A percentile compares a stretch with the other conserved stretches of the same genome.
Evolutionary conservation across 345 rosid genomes (phyloP).

Genomic region (Euphorbia lathyris): DNA sequence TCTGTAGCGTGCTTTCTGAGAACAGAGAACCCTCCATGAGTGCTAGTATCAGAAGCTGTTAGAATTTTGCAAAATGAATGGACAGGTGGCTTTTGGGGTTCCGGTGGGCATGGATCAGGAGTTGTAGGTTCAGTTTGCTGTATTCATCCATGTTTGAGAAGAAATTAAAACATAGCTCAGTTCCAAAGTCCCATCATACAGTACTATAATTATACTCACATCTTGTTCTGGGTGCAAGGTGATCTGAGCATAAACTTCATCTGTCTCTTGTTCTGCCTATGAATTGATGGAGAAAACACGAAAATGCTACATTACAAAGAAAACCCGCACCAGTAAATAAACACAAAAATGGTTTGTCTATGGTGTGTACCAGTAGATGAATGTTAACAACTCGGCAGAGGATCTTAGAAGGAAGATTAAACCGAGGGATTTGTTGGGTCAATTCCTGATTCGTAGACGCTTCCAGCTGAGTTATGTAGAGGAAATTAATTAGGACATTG

Average conservation of each 20-base stretch:
- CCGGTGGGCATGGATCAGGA: conserved; percentile 46
- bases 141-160: not conserved
- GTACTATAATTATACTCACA: conserved; percentile 37
- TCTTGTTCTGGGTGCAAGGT: conserved; percentile 62
- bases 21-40: conserved; percentile 96
- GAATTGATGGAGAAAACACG: conserved; percentile 17
- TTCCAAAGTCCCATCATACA: not conserved
- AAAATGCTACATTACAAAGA: not conserved
- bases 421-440: conserved; percentile 66
- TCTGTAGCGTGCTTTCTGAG: conserved; percentile 84
- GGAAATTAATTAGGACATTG: not conserved
- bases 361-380: conserved; percentile 52
- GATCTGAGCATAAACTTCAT: conserved; percentile 93
- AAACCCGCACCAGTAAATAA: not conserved
- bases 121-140: conserved; percentile 56
- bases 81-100: conserved; percentile 44
- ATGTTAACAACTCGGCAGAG: conserved; percentile 76
- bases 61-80: conserved; percentile 83
- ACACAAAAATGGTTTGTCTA: not conserved
- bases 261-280: conserved; percentile 95
- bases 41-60: conserved; percentile 97
- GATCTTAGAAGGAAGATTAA: conserved; percentile 69
- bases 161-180: not conserved
- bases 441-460: conserved; percentile 80
- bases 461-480: conserved; percentile 51